Conservation (phyloP, 1,284 basidiomycete species). For the Athelia psychrophila region DNA sequence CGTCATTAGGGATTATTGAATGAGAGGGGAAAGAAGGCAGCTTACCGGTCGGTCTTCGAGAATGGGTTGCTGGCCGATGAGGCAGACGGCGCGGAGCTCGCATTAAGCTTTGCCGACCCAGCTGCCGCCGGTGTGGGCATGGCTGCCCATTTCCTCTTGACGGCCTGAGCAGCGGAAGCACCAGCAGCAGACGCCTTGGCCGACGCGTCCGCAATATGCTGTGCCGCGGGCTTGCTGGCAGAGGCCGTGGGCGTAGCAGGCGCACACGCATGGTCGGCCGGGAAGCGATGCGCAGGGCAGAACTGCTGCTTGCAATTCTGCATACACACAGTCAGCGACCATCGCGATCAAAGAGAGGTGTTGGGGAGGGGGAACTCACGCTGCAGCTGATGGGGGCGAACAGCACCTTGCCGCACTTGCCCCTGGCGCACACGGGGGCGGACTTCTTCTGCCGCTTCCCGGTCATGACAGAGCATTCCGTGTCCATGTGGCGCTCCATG, state of each 20-base stretch:
- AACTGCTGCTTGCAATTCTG: slow-evolving; percentile 70
- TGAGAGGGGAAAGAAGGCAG: slow-evolving; percentile 21
- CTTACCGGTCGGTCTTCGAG: slow-evolving; percentile 71
- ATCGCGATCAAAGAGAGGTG: too few species aligned
- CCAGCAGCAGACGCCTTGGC: slow-evolving; percentile 29
- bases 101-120: slow-evolving; percentile 11
- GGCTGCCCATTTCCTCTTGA: slow-evolving; percentile 37
- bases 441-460: slow-evolving; percentile 51
- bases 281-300: slow-evolving; percentile 73
- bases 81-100: slow-evolving; percentile 15
- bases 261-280: slow-evolving; percentile 58
- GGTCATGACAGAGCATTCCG: slow-evolving; percentile 65
- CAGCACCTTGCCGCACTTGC: slow-evolving; percentile 67
- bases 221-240: slow-evolving; percentile 13
- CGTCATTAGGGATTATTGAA: slow-evolving; percentile 67
- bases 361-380: slow-evolving; percentile 31
- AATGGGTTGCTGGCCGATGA: slow-evolving; percentile 37
- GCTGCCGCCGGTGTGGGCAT: slow-evolving; percentile 17
- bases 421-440: slow-evolving; percentile 56
- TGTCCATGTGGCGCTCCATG: slow-evolving; percentile 69
- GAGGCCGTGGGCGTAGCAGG: slow-evolving; percentile 12
- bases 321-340: not conserved
- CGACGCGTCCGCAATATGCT: slow-evolving; percentile 15
- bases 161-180: slow-evolving; percentile 31
- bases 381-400: slow-evolving; percentile 71